Percentiles rank a stretch among this genome's conserved stretches.
Evolutionary conservation across 768 basidiomycete species (phyloP).

Genomic region (Termitomyces sp.): DNA sequence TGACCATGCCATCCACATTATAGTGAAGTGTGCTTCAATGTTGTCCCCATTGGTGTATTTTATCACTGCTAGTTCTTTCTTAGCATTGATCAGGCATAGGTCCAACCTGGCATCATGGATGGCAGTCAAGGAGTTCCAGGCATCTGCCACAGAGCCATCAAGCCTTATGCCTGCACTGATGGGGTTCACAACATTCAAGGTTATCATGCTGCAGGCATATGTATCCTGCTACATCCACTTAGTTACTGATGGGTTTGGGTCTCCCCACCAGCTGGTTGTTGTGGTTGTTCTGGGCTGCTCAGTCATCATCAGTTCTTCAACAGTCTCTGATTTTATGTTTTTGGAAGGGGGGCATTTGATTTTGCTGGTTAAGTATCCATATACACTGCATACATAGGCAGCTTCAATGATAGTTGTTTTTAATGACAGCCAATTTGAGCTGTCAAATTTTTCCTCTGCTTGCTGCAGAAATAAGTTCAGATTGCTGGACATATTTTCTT

Average conservation of each 20-base stretch:
- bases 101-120: not conserved
- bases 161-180: not conserved
- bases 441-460: not conserved
- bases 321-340: not conserved
- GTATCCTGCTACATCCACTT: not conserved
- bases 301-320: not conserved
- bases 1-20: not conserved
- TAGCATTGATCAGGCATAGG: not conserved
- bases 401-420: not conserved
- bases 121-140: not conserved
- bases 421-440: too few species aligned
- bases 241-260: not conserved
- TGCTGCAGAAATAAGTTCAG: not conserved
- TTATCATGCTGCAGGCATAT: not conserved
- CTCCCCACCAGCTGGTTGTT: not conserved
- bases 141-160: not conserved
- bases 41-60: not conserved
- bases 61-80: not conserved
- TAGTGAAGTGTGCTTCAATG: not conserved
- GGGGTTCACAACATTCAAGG: not conserved
- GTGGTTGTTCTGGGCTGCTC: not conserved
- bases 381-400: not conserved
- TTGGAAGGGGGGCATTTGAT: not conserved
- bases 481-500: not conserved
- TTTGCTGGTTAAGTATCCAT: not conserved